Conservation (phyloP, 768 basidiomycete genomes). For the Mrakia blollopis region DNA sequence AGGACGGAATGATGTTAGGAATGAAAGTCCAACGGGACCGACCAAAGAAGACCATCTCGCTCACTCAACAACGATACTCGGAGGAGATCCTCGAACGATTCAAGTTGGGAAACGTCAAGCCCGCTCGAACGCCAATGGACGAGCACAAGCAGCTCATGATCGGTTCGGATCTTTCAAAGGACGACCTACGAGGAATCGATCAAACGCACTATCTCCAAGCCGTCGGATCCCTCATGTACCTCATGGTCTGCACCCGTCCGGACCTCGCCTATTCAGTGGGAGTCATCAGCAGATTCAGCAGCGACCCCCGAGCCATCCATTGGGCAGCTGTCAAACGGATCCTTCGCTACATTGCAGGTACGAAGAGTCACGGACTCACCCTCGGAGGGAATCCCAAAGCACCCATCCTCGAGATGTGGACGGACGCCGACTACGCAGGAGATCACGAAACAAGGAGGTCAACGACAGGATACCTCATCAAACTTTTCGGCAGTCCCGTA, state of each 20-base stretch:
- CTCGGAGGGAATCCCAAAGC: too few species aligned
- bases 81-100: slow-evolving; percentile 1
- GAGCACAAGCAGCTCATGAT: too few species aligned
- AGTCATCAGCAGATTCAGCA: not conserved
- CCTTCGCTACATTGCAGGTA: not conserved
- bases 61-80: not conserved
- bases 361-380: too few species aligned
- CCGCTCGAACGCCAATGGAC: too few species aligned
- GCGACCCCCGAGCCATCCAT: not conserved
- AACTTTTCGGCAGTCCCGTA: not conserved
- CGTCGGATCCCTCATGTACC: slow-evolving; percentile 11
- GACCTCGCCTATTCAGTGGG: slow-evolving; percentile 9
- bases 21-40: slow-evolving; percentile 8
- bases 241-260: slow-evolving; percentile 7
- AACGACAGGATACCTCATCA: not conserved
- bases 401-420: too few species aligned
- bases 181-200: too few species aligned
- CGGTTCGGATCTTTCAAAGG: too few species aligned
- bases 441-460: slow-evolving; percentile 7
- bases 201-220: slow-evolving; percentile 7
- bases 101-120: not conserved
- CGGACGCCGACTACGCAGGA: slow-evolving; percentile 16
- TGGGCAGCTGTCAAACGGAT: not conserved
- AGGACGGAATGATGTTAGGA: slow-evolving; percentile 6
- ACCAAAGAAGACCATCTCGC: not conserved